phyloP scores from a whole-genome alignment of 2,329 filamentous ascomycete species.

The Diaporthe velutina region DNA sequence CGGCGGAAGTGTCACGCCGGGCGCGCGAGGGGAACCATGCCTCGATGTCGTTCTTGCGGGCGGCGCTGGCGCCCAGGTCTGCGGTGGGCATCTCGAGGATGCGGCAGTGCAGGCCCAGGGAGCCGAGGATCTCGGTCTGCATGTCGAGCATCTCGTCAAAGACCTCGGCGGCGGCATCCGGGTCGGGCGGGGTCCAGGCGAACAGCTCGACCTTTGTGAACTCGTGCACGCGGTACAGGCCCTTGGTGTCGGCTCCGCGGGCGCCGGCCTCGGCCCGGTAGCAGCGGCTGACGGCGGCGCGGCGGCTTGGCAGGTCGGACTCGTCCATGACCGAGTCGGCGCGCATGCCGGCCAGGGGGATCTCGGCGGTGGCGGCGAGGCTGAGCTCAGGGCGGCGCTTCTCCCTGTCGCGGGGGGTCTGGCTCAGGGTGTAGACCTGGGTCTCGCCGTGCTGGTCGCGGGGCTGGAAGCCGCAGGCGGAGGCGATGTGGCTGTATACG shows the following conservation, averaged over 20 bases:
- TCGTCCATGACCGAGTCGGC: constrained; percentile 78
- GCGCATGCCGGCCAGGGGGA: constrained; percentile 92
- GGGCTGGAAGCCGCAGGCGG: constrained; percentile 94
- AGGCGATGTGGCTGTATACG: constrained; percentile 91
- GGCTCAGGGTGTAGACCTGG: constrained; percentile 87
- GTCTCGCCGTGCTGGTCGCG: constrained; percentile 91
- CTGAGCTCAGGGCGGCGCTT: constrained; percentile 76
- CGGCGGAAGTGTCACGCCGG: constrained; percentile 15
- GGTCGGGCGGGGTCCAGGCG: constrained; percentile 81
- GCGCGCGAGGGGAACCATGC: constrained; percentile 88
- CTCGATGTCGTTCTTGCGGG: constrained; percentile 92
- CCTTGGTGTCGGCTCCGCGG: constrained; percentile 90
- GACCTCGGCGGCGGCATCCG: constrained; percentile 63
- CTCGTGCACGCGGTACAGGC: constrained; percentile 96
- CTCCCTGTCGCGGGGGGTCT: constrained; percentile 72
- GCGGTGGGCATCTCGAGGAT: constrained; percentile 91
- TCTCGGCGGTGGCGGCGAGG: constrained; percentile 92
- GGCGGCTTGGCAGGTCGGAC: constrained; percentile 78
- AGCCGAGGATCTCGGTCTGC: constrained; percentile 84
- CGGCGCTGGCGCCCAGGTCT: constrained; percentile 91
- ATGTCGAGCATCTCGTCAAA: constrained; percentile 90
- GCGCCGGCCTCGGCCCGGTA: constrained; percentile 96
- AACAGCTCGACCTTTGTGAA: constrained; percentile 99
- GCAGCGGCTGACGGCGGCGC: constrained; percentile 89
- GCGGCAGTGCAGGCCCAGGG: constrained; percentile 85